phyloP scores from a whole-genome alignment of 495 filamentous ascomycete species.

The Lasiosphaeria hispida region DNA sequence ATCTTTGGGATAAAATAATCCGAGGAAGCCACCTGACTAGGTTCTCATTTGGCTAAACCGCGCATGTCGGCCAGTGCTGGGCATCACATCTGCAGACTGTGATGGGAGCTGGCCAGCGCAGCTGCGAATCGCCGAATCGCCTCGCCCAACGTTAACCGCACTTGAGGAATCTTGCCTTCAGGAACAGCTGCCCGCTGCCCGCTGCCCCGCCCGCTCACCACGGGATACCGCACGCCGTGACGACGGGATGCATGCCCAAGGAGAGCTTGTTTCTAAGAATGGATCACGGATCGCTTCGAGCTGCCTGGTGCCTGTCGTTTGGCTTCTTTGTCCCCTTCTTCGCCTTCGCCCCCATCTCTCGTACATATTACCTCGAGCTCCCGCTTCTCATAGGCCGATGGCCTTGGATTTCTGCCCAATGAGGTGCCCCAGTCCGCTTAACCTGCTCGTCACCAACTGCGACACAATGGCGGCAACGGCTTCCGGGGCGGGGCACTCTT shows the following conservation, averaged over 20 bases:
- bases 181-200: no score
- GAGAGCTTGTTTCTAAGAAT: constrained; percentile 21
- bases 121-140: constrained; percentile 18
- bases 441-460: constrained; percentile 12
- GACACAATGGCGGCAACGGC: constrained; percentile 7
- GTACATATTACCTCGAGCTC: not conserved
- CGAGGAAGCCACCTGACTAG: not conserved
- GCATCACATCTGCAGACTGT: not conserved
- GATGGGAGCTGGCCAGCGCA: constrained; percentile 14
- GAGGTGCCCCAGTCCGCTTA: constrained; percentile 10
- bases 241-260: constrained; percentile 5
- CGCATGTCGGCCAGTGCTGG: constrained; percentile 1
- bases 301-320: not conserved
- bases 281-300: constrained; percentile 4
- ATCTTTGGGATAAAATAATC: no score
- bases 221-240: constrained; percentile 11
- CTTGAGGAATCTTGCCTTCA: no score
- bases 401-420: constrained; percentile 12
- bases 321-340: constrained; percentile 5
- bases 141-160: constrained; percentile 6
- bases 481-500: not conserved
- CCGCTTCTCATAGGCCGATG: constrained; percentile 9
- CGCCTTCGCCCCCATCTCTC: not conserved
- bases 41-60: not conserved
- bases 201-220: not conserved